Evolutionary conservation across 768 basidiomycete genomes (phyloP).

Genomic region (Ramaria rubella): DNA sequence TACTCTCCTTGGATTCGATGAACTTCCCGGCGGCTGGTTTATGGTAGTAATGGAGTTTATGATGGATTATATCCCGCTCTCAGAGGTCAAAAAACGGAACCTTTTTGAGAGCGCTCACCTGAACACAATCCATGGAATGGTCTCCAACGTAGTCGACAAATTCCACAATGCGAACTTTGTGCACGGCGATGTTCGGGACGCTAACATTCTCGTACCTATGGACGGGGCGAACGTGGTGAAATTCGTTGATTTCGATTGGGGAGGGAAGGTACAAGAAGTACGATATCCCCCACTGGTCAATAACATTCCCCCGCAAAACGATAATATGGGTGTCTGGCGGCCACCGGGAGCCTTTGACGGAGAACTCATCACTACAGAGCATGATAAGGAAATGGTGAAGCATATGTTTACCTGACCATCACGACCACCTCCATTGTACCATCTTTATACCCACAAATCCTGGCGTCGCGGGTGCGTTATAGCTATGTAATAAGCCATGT

Average conservation of each 20-base stretch:
- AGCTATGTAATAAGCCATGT: too few relatives aligned
- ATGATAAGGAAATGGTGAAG: slow-evolving; percentile 24
- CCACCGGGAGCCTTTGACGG: slow-evolving; percentile 19
- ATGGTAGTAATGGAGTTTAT: slow-evolving; percentile 31
- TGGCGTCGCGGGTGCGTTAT: too few relatives aligned
- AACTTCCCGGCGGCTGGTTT: slow-evolving; percentile 24
- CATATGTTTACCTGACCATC: too few relatives aligned
- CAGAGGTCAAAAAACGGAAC: slow-evolving; percentile 6
- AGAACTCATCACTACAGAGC: slow-evolving; percentile 17
- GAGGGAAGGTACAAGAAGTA: slow-evolving; percentile 17
- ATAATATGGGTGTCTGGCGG: slow-evolving; percentile 17
- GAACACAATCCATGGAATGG: not conserved
- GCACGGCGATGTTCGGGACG: slow-evolving; percentile 27
- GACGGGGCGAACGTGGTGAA: slow-evolving; percentile 11
- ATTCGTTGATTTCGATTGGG: slow-evolving; percentile 28
- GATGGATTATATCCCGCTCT: slow-evolving; percentile 12
- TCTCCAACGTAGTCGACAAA: slow-evolving; percentile 6
- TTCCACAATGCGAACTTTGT: slow-evolving; percentile 24
- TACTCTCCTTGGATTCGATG: slow-evolving; percentile 20
- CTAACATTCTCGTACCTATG: slow-evolving; percentile 27
- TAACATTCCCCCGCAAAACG: too few relatives aligned
- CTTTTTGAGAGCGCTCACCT: not conserved
- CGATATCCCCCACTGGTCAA: slow-evolving; percentile 22
- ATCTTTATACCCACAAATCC: too few relatives aligned
- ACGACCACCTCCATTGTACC: too few relatives aligned